A percentile compares a stretch with the other conserved stretches of the same genome.
phyloP scores from a whole-genome alignment of 192 early-diverging fungal genomes.

The Phlyctochytrium bullatum region DNA sequence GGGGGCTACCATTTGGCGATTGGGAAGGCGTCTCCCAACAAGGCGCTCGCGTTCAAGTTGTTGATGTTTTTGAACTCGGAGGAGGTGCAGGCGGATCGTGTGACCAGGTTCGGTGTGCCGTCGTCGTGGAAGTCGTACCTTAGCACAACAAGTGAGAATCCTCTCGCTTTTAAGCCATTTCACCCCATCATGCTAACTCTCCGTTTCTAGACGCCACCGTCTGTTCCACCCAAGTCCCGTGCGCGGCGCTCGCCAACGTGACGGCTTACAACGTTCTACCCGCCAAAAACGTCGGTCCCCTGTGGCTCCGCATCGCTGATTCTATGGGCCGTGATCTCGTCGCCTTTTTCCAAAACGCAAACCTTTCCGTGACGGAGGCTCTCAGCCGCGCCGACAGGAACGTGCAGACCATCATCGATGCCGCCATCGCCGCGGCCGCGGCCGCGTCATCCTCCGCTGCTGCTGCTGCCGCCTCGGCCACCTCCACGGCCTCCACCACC shows the following conservation, averaged over 20 bases:
- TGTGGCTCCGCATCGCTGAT: background rate
- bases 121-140: background rate
- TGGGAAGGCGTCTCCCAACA: background rate
- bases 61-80: background rate
- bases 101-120: background rate
- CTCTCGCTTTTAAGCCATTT: background rate
- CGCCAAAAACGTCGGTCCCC: background rate
- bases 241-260: background rate
- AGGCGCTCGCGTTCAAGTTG: background rate
- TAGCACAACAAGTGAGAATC: background rate
- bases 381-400: background rate
- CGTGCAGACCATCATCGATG: background rate
- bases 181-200: background rate
- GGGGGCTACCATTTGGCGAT: slow-evolving; percentile 1
- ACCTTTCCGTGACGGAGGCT: background rate
- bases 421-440: background rate
- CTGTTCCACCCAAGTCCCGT: background rate
- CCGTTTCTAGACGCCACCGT: background rate
- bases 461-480: background rate
- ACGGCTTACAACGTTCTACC: background rate
- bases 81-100: background rate
- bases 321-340: background rate
- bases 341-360: background rate
- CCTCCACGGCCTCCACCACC: background rate
- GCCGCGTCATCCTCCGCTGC: background rate